Base-by-base conservation (phyloP, 345 rosid species). In the Firmiana major region DNA sequence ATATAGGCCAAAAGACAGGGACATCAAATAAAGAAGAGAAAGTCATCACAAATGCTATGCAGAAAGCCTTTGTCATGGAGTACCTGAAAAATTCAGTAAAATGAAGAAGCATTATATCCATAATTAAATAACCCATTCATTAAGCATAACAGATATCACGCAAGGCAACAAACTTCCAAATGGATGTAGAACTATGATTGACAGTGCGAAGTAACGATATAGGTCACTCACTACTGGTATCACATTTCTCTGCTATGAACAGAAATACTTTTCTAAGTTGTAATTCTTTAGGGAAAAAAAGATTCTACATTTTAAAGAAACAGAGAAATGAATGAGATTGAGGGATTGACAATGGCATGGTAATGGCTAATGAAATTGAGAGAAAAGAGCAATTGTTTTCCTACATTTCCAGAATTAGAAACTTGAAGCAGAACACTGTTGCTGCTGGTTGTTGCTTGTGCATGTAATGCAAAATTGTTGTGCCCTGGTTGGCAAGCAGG, bases 1-100 rank as follows among this genome's bases (percentile, higher is more conserved):
- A 76, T 82, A 91, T 90, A 9, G 97, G 97, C 98, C 97, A 92
- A 81, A 94, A 90, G 72, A 89, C 97, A 3, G 94, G 97, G 40
- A 94, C 91, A 55, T 91, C 98, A 66, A 94, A 89, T 77, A 90
- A 64, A 5, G 92, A 86, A 81, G 92, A 90, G 91, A 94, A 91
- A 36, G 97, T 91, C 94, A 94, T 88, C 55, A 88, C 60, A 83
- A 94, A 88, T 21, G 97, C 92, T 66, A 94, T 83, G 83, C 81
- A 79, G 84, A 92, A 90, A 9, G 97, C 94, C 80, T 84, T 90
- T 12, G 97, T 91, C 82, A 90, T 82, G 57, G 97, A 87, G 83
- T 94, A 89, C 97, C 97, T 92, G 83, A 5, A 82, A 84, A 24
- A 83, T 80, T 49, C 34, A 78, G 49, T 75, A 22, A 46, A 79